Base-by-base conservation (phyloP, 2,329 filamentous ascomycete species). In the Xylaria arbuscula region DNA sequence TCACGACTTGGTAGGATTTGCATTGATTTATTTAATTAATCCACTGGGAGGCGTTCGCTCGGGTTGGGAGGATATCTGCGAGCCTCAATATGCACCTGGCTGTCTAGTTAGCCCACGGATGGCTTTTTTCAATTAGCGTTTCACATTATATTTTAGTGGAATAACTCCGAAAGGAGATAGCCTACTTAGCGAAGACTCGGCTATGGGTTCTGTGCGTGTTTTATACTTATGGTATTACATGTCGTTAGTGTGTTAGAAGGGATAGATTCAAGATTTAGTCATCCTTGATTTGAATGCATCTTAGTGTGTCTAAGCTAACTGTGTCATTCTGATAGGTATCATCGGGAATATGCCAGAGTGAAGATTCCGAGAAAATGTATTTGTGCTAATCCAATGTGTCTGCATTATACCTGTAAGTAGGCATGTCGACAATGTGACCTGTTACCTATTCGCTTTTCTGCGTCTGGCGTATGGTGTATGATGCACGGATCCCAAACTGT, bases 41-140 rank as follows among this genome's bases (percentile, higher is more conserved):
- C 22, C 42, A 24, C 42, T 36, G 38, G 54, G 38, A 11, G 67
- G 64, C 64, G 64, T 69, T 67, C 2, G 22, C 47, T 48, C 32
- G 63, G 42, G n/a, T 17, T 51, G 13, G 55, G 63, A 62, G 40
- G 57, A 54, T 24, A n/a, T 45, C 34, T 28, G 53, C 36, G 38
- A 51, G 34, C 45, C 24, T 50, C 53, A 15, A 38, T n/a, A 55
- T 40, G 19, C n/a, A 28, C 40, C 51, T 55, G 22, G 58, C 34
- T 57, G 38, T 42, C 10, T 51, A 1, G 36, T 15, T 13, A 22
- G 34, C 51, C 36, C 34, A 19, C 15, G 45, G 11, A 8, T 40
- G 28, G 42, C 40, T 50, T 61, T 56, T 38, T n/a, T n/a, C 17
- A 32, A 19, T 24, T 57, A 11, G 38, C 57, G 19, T 36, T 63